A percentile compares a stretch with the other conserved stretches of the same genome.
phyloP scores from a whole-genome alignment of 176 grass and related monocot genomes.

The Coix lacrymajobi region DNA sequence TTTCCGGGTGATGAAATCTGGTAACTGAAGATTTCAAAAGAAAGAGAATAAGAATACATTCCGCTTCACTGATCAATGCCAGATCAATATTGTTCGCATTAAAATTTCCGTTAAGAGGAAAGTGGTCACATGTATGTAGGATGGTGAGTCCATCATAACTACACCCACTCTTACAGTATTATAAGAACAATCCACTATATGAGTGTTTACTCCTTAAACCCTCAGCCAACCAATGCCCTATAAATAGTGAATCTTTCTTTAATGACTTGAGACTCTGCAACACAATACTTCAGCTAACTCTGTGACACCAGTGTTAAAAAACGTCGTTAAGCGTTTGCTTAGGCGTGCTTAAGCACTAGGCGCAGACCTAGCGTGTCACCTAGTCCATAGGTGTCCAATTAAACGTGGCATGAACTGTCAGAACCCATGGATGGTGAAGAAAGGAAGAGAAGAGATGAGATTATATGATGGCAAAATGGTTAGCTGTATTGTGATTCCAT shows the following conservation, averaged over 20 bases:
- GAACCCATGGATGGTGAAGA: background rate
- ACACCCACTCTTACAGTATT: background rate
- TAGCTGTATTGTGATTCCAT: background rate
- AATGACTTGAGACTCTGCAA: background rate
- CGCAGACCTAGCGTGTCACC: background rate
- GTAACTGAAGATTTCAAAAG: conserved; percentile 44
- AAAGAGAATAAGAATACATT: conserved; percentile 3
- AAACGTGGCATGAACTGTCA: background rate
- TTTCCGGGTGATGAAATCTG: conserved; percentile 59
- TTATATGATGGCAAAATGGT: background rate
- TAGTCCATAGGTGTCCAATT: background rate
- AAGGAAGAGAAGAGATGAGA: background rate
- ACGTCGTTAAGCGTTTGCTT: background rate
- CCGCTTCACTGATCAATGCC: background rate
- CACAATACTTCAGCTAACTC: conserved; percentile 14
- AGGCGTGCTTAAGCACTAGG: background rate
- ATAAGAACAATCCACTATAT: background rate
- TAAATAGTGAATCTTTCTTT: background rate
- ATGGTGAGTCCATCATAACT: background rate
- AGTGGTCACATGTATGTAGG: background rate
- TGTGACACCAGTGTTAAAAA: background rate
- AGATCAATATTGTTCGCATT: background rate
- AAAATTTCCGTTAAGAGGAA: conserved; percentile 8
- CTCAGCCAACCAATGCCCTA: background rate
- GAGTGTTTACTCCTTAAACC: conserved; percentile 1